Evolutionary conservation across 352 stramenopile genomes (phyloP).

Genomic region (Phytophthora gonapodyides): DNA sequence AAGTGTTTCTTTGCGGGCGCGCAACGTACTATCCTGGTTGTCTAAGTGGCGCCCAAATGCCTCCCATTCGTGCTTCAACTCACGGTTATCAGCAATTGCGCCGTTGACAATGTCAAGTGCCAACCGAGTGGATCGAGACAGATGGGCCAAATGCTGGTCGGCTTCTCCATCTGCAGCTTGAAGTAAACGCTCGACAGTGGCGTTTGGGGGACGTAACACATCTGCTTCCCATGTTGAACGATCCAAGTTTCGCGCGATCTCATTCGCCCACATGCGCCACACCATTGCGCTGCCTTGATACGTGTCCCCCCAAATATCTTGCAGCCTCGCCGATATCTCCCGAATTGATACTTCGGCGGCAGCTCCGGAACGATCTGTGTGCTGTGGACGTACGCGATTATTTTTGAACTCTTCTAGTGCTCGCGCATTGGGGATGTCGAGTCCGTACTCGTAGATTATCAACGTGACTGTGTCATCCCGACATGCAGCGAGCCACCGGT

Average conservation of each 20-base stretch:
- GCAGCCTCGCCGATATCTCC: background rate
- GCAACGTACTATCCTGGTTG: too few relatives aligned
- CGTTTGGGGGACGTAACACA: background rate
- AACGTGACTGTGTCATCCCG: slow-evolving; percentile 8
- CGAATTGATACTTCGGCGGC: slow-evolving; percentile 4
- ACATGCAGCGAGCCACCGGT: background rate
- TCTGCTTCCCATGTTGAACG: background rate
- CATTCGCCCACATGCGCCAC: too few relatives aligned
- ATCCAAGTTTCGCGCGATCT: too few relatives aligned
- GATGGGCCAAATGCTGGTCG: background rate
- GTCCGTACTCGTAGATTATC: slow-evolving; percentile 18
- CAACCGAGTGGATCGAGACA: background rate
- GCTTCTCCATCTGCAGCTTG: background rate
- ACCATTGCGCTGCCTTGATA: too few relatives aligned
- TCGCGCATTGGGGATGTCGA: slow-evolving; percentile 9
- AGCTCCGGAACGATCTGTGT: slow-evolving; percentile 12
- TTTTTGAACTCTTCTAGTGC: slow-evolving; percentile 4
- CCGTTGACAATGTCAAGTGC: background rate
- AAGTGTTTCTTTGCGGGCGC: slow-evolving; percentile 1
- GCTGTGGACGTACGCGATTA: slow-evolving; percentile 4
- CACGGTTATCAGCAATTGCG: slow-evolving; percentile 2
- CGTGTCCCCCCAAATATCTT: too few relatives aligned
- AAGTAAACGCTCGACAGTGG: background rate
- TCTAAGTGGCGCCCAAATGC: too few relatives aligned
- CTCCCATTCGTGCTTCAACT: too few relatives aligned